Evolutionary conservation across 1,284 basidiomycete species (phyloP).

Genomic region (Bjerkandera adusta): DNA sequence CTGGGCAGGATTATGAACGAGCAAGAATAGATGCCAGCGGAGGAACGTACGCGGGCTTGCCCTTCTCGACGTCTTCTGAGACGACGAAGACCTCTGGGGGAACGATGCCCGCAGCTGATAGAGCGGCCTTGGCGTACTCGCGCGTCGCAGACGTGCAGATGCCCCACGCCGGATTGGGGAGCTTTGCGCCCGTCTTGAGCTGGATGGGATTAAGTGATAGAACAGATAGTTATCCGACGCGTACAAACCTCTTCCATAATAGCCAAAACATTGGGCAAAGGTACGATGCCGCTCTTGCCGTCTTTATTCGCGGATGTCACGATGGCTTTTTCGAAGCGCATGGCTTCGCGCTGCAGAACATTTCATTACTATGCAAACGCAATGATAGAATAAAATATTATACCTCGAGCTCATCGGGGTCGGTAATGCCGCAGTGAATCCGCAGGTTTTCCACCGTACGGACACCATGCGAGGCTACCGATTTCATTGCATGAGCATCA

Average conservation of each 20-base stretch:
- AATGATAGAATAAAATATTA: background rate
- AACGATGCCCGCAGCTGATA: conserved; percentile 50
- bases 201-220: conserved; percentile 22
- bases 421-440: conserved; percentile 66
- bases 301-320: conserved; percentile 51
- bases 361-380: conserved; percentile 3
- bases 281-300: conserved; percentile 56
- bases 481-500: background rate
- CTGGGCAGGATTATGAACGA: conserved; percentile 38
- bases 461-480: conserved; percentile 73
- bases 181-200: conserved; percentile 42
- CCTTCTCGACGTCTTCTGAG: conserved; percentile 75
- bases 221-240: background rate
- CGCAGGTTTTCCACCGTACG: conserved; percentile 79
- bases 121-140: conserved; percentile 54
- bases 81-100: conserved; percentile 69
- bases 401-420: conserved; percentile 68
- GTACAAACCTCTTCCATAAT: conserved; percentile 49
- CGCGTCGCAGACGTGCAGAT: conserved; percentile 69
- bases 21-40: conserved; percentile 12
- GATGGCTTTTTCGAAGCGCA: conserved; percentile 68
- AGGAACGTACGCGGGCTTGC: conserved; percentile 70
- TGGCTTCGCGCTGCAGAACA: conserved; percentile 53
- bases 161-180: conserved; percentile 59
- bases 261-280: conserved; percentile 57